Evolutionary conservation across 1,284 basidiomycete species (phyloP), one percentile per base, ranked within the genome.

Genomic region (Cerrena zonata): DNA sequence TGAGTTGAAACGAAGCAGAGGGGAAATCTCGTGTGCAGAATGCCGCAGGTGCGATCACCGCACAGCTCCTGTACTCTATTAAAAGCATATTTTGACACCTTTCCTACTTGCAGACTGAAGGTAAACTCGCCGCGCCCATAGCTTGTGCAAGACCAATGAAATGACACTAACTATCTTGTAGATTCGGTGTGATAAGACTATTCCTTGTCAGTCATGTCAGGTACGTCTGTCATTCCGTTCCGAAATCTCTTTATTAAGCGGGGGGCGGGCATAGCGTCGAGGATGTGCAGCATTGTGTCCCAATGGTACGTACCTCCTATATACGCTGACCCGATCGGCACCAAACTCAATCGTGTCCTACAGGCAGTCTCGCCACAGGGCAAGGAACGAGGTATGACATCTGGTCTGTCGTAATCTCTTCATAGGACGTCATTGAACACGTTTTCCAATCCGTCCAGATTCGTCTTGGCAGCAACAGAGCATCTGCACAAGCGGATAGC

Each of bases 391-490:
- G 85, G 83, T 84, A 61, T 43, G 61, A 57, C 65, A 59, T 13
- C n/a, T 27, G 15, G n/a, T n/a, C n/a, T n/a, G n/a, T n/a, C 36
- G 36, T 21, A 39, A 21, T 36, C 15, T 3, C 5, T 34, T 3
- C 43, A 11, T n/a, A 22, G 12, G 11, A 26, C 24, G 38, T 11
- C 19, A 27, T 41, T 21, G n/a, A 12, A n/a, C 19, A 22, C 3
- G n/a, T n/a, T n/a, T n/a, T n/a, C n/a, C n/a, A n/a, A n/a, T n/a
- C n/a, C 37, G 50, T 38, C 25, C 47, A 86, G 86, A 44, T 88
- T 89, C 58, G 84, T 88, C 15, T 75, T 88, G n/a, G 84, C 85
- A 2, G 84, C 85, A 53, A 89, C 86, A 0, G 85, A 88, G 56
- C 79, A 82, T 53, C 69, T 89, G 26, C 86, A 89, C 61, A 70